Conservation (phyloP, 768 basidiomycete genomes). For the Kwoniella pini region DNA sequence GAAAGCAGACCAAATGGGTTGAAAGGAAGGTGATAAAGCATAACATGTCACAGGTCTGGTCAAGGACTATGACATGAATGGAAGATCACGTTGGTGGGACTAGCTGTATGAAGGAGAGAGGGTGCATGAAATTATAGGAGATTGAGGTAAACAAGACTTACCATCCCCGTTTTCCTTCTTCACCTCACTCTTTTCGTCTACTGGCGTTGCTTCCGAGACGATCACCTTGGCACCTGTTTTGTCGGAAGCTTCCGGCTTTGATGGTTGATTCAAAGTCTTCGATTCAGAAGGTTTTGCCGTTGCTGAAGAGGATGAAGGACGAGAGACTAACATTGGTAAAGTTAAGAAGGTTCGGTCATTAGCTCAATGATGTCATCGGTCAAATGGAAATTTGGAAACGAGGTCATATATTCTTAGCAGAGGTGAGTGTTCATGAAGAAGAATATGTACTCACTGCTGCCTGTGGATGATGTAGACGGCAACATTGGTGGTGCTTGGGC, state of each 20-base stretch:
- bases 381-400: neutral
- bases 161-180: constrained; percentile 31
- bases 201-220: constrained; percentile 15
- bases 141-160: constrained; percentile 16
- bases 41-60: too few species aligned
- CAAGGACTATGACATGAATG: too few species aligned
- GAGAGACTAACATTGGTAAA: constrained; percentile 17
- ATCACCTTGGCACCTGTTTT: constrained; percentile 14
- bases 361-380: constrained; percentile 8
- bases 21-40: too few species aligned
- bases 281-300: constrained; percentile 8
- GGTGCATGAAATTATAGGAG: neutral
- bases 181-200: constrained; percentile 24
- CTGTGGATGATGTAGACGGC: constrained; percentile 16
- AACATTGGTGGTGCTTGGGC: constrained; percentile 31
- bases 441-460: constrained; percentile 15
- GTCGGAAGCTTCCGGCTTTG: constrained; percentile 4
- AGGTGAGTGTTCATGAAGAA: constrained; percentile 9
- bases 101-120: neutral
- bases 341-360: constrained; percentile 7
- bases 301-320: constrained; percentile 30
- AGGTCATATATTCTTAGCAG: too few species aligned
- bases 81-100: too few species aligned
- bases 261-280: neutral
- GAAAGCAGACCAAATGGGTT: neutral